Evolutionary conservation across 768 basidiomycete genomes (phyloP).

Genomic region (Boletus pseudopeckii): DNA sequence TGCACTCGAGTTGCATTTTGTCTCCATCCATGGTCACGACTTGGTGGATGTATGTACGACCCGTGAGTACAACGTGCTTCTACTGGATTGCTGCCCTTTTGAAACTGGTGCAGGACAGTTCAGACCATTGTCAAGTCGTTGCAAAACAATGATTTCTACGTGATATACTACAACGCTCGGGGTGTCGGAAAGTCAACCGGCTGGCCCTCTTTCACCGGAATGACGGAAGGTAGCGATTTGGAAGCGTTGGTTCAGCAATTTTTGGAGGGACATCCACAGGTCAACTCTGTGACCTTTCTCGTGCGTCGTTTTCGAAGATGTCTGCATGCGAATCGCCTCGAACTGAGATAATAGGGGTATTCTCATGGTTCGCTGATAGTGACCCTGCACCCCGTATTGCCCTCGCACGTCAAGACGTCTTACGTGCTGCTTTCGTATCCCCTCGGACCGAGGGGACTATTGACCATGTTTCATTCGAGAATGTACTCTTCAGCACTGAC

Average conservation of each 20-base stretch:
- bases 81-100: not conserved
- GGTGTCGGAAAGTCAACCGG: slow-evolving; percentile 75
- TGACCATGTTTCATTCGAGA: slow-evolving; percentile 64
- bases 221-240: slow-evolving; percentile 67
- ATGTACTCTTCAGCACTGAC: slow-evolving; percentile 53
- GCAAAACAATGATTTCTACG: slow-evolving; percentile 46
- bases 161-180: slow-evolving; percentile 73
- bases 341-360: slow-evolving; percentile 57
- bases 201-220: slow-evolving; percentile 69
- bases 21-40: slow-evolving; percentile 83
- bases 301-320: slow-evolving; percentile 39
- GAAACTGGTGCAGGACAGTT: slow-evolving; percentile 11
- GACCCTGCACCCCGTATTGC: slow-evolving; percentile 58
- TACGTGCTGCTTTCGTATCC: slow-evolving; percentile 80
- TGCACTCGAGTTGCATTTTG: slow-evolving; percentile 58
- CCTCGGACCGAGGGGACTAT: slow-evolving; percentile 57
- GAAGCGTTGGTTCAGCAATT: slow-evolving; percentile 59
- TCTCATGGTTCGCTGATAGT: slow-evolving; percentile 76
- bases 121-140: slow-evolving; percentile 50
- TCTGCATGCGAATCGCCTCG: slow-evolving; percentile 3
- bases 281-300: slow-evolving; percentile 54
- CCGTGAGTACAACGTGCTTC: slow-evolving; percentile 47
- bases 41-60: slow-evolving; percentile 74
- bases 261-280: slow-evolving; percentile 37
- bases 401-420: slow-evolving; percentile 47